These are phyloP conservation scores for Collybia mongolica DNA, from an alignment of 768 basidiomycete species.

Conservation along the genomic window DNA sequence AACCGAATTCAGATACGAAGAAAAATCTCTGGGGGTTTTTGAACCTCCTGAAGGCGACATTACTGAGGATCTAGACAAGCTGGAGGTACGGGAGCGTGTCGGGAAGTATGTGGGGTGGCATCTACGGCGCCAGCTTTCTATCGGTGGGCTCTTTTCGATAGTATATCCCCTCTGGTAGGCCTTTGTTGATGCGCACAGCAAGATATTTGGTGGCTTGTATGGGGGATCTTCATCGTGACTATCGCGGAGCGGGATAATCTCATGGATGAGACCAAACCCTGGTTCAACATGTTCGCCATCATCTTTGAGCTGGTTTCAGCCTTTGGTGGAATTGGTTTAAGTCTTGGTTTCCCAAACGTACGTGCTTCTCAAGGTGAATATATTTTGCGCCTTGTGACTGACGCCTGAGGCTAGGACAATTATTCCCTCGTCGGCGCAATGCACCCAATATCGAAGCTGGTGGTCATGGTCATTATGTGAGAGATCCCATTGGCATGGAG, in stretches of 20 bases:
- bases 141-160: slow-evolving; percentile 33
- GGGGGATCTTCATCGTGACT: slow-evolving; percentile 68
- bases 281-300: slow-evolving; percentile 60
- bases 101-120: slow-evolving; percentile 54
- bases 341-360: slow-evolving; percentile 57
- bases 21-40: slow-evolving; percentile 68
- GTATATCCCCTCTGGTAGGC: background rate
- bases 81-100: slow-evolving; percentile 39
- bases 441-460: slow-evolving; percentile 65
- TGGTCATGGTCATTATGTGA: slow-evolving; percentile 71
- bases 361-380: slow-evolving; percentile 5
- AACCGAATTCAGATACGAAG: slow-evolving; percentile 52
- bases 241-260: slow-evolving; percentile 66
- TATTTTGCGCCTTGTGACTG: background rate
- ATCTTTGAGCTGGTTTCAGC: slow-evolving; percentile 68
- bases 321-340: slow-evolving; percentile 69
- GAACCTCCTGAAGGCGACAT: slow-evolving; percentile 47
- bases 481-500: slow-evolving; percentile 3
- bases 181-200: background rate
- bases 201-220: slow-evolving; percentile 82
- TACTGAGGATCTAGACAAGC: slow-evolving; percentile 33
- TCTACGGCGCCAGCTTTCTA: slow-evolving; percentile 59
- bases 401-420: slow-evolving; percentile 37
- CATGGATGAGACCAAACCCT: slow-evolving; percentile 52
- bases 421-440: slow-evolving; percentile 65